phyloP scores from a whole-genome alignment of 1,284 basidiomycete genomes.

The Apiotrichum montevideense region DNA sequence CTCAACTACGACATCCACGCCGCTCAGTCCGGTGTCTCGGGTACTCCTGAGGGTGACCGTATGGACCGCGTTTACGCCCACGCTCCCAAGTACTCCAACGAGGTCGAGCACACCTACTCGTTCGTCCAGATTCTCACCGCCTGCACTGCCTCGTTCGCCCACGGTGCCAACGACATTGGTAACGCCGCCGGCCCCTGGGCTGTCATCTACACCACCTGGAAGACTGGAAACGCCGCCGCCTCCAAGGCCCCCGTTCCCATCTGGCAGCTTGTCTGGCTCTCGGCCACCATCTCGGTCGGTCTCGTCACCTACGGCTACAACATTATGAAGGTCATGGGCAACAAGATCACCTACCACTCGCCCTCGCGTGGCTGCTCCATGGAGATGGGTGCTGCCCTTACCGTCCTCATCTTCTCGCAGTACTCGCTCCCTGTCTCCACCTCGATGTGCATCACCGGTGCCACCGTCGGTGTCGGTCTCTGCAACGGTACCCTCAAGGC shows the following conservation, averaged over 20 bases:
- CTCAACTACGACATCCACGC: slow-evolving; percentile 44
- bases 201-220: slow-evolving; percentile 46
- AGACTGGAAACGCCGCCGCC: slow-evolving; percentile 32
- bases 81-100: slow-evolving; percentile 48
- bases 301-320: slow-evolving; percentile 48
- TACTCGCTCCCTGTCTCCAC: slow-evolving; percentile 47
- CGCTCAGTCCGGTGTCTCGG: slow-evolving; percentile 41
- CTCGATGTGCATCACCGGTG: slow-evolving; percentile 50
- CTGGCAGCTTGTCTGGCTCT: slow-evolving; percentile 48
- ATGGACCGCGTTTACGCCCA: slow-evolving; percentile 29
- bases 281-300: slow-evolving; percentile 45
- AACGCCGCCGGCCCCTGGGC: slow-evolving; percentile 51
- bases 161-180: slow-evolving; percentile 46
- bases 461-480: slow-evolving; percentile 49
- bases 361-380: slow-evolving; percentile 50
- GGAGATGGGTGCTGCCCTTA: slow-evolving; percentile 50
- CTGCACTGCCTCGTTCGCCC: slow-evolving; percentile 50
- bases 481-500: slow-evolving; percentile 46
- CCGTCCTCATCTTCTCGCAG: slow-evolving; percentile 49
- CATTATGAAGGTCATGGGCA: slow-evolving; percentile 48
- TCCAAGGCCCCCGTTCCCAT: slow-evolving; percentile 45
- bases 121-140: slow-evolving; percentile 51
- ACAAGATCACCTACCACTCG: slow-evolving; percentile 50
- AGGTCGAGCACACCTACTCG: slow-evolving; percentile 50
- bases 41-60: slow-evolving; percentile 42